Percentiles rank a stretch among this genome's conserved stretches.
These are phyloP conservation scores for Fusarium sp. DNA, from an alignment of 2,329 filamentous ascomycete genomes.

Conservation along the genomic window DNA sequence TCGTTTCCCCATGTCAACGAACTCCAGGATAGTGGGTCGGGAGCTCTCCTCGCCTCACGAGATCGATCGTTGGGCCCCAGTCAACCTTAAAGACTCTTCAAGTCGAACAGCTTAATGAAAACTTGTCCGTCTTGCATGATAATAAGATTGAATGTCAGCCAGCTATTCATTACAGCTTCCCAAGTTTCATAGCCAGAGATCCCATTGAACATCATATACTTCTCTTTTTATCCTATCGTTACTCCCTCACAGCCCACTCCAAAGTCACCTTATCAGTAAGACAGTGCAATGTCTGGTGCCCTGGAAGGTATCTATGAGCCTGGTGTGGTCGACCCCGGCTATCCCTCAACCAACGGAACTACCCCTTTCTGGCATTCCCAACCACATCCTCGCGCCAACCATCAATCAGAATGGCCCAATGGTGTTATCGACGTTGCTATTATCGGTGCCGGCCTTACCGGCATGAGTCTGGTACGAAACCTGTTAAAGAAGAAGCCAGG, in stretches of 20 bases:
- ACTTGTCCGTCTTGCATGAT: neutral
- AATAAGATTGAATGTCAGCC: neutral
- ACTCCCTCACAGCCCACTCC: neutral
- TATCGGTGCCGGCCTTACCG: constrained; percentile 42
- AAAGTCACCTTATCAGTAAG: neutral
- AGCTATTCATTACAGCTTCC: neutral
- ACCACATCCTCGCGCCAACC: constrained; percentile 48
- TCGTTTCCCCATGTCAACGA: neutral
- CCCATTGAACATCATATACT: neutral
- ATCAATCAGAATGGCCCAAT: constrained; percentile 37
- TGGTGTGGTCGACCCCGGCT: constrained; percentile 34
- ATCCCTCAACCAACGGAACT: constrained; percentile 49
- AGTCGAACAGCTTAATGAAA: neutral
- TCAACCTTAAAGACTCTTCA: neutral
- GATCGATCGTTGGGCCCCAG: neutral
- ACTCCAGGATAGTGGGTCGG: neutral
- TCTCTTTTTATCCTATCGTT: neutral
- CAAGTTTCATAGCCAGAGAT: neutral
- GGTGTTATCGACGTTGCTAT: constrained; percentile 35
- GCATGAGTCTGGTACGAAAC: constrained; percentile 34
- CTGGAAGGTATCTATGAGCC: constrained; percentile 25
- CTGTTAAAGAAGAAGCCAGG: constrained; percentile 41
- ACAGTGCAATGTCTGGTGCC: constrained; percentile 13
- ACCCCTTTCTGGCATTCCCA: constrained; percentile 52
- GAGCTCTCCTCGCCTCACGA: neutral